phyloP scores from a whole-genome alignment of 768 basidiomycete genomes.

The Gautieria morchelliformis region DNA sequence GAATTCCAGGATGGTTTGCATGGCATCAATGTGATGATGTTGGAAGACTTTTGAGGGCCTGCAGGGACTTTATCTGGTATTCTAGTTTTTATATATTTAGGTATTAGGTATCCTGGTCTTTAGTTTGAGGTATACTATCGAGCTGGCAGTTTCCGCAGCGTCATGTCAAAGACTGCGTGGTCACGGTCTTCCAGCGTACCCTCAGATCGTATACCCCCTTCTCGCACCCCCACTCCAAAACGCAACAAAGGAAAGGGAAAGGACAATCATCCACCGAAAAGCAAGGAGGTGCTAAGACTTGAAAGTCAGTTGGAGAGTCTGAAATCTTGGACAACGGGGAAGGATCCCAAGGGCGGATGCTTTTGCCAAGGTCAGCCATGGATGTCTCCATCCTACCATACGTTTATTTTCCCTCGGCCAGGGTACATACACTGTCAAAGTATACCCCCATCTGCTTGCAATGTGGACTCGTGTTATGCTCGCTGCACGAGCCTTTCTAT shows the following conservation, averaged over 20 bases:
- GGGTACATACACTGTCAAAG: slow-evolving; percentile 46
- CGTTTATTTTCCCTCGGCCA: slow-evolving; percentile 35
- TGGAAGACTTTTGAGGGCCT: background rate
- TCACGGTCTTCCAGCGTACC: background rate
- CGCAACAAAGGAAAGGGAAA: slow-evolving; percentile 26
- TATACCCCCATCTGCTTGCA: slow-evolving; percentile 44
- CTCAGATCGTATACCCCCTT: slow-evolving; percentile 11
- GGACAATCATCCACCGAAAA: slow-evolving; percentile 29
- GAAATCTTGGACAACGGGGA: slow-evolving; percentile 20
- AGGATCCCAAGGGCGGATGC: slow-evolving; percentile 56
- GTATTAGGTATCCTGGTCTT: too few relatives aligned
- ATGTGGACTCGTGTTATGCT: slow-evolving; percentile 59
- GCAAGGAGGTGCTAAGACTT: slow-evolving; percentile 36
- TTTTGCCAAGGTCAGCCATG: slow-evolving; percentile 51
- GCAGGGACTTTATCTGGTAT: background rate
- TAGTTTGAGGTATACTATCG: too few relatives aligned
- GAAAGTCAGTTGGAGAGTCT: slow-evolving; percentile 37
- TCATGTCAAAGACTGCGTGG: background rate
- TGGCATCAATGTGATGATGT: slow-evolving; percentile 33
- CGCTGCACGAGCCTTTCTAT: slow-evolving; percentile 42
- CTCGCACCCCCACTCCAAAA: slow-evolving; percentile 15
- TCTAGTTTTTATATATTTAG: background rate
- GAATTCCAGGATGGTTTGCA: slow-evolving; percentile 62
- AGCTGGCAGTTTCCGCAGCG: background rate
- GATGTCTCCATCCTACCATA: too few relatives aligned